A percentile compares a stretch with the other conserved stretches of the same genome.
Conservation (phyloP, 1,139 yeast species). For the Hemisphaericaspora subhashii region DNA sequence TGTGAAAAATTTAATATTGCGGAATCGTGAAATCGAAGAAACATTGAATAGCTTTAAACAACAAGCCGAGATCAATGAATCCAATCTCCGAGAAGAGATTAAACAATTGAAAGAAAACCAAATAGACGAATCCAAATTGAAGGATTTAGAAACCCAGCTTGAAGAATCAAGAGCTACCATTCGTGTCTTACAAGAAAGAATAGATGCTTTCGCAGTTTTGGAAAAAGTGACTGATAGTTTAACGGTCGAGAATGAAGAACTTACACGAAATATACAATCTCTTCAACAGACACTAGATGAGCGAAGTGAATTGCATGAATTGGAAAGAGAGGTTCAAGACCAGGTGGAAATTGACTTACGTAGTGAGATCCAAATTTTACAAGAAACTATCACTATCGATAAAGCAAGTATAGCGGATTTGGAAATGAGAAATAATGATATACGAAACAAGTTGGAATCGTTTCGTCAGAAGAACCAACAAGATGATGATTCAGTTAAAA, state of each 20-base stretch:
- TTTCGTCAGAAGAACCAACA: neutral
- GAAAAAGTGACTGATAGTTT: slow-evolving; percentile 55
- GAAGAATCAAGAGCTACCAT: slow-evolving; percentile 42
- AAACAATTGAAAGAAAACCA: slow-evolving; percentile 23
- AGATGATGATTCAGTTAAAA: neutral
- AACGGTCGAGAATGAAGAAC: slow-evolving; percentile 52
- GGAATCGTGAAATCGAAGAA: slow-evolving; percentile 36
- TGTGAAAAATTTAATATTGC: slow-evolving; percentile 21
- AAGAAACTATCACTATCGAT: slow-evolving; percentile 26
- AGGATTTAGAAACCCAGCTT: slow-evolving; percentile 17
- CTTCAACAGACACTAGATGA: slow-evolving; percentile 51
- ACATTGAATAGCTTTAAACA: slow-evolving; percentile 42
- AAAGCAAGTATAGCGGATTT: slow-evolving; percentile 27
- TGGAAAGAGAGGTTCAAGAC: slow-evolving; percentile 53
- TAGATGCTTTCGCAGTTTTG: slow-evolving; percentile 45
- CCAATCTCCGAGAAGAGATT: slow-evolving; percentile 22
- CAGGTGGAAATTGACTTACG: slow-evolving; percentile 57
- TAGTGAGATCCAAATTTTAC: slow-evolving; percentile 40
- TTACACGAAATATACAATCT: slow-evolving; percentile 36
- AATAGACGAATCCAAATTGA: slow-evolving; percentile 12
- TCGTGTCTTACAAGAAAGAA: slow-evolving; percentile 41
- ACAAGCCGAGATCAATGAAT: slow-evolving; percentile 28
- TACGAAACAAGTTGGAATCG: neutral
- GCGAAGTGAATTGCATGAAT: slow-evolving; percentile 56
- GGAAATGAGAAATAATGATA: neutral